Evolutionary conservation across 495 filamentous ascomycete genomes (phyloP), one percentile per base, ranked within the genome.

Genomic region (Alectoria sarmentosa): DNA sequence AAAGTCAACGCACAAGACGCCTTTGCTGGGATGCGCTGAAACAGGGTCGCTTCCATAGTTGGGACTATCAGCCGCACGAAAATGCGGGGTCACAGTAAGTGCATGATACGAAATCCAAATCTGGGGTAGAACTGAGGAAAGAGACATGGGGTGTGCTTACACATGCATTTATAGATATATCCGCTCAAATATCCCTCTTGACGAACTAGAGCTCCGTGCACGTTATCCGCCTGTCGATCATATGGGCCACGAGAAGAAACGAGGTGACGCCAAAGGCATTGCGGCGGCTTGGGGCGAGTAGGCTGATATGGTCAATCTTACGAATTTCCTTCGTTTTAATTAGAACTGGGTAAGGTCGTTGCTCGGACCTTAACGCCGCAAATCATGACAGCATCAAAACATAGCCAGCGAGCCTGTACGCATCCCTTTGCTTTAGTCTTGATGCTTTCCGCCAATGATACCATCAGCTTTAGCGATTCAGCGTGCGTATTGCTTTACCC

Each of bases 1-100:
- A 75, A 21, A 88, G 85, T 46, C 91, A 96, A 77, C 83, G 90
- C 15, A 83, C 83, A 52, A 80, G 91, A 15, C 79, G 84, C 36
- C 73, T 94, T 9, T 87, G 89, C 36, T 92, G 89, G 84, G 81
- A 79, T 26, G 90, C 91, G 8, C 75, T 96, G 65, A 86, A 83
- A 67, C 77, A 84, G 74, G 91, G 91, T 42, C 76, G 76, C 37
- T 89, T 85, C 38, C 80, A 81, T 1, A 78, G 81, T 66, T 96
- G 91, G 91, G 91, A 96, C 70, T 88, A 84, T 71, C 82, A 91
- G 74, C 89, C 89, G 0, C 76, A 76, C 15, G 84, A 89, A 65
- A 88, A 92, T 73, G 86, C 88, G 13, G 79, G 83, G 30, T 55
- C 52, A 21, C 68, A 80, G 85, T 37, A 90, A 91, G 81, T 90